These are phyloP conservation scores for Gymnopilus dilepis DNA, from an alignment of 768 basidiomycete genomes.

Conservation along the genomic window DNA sequence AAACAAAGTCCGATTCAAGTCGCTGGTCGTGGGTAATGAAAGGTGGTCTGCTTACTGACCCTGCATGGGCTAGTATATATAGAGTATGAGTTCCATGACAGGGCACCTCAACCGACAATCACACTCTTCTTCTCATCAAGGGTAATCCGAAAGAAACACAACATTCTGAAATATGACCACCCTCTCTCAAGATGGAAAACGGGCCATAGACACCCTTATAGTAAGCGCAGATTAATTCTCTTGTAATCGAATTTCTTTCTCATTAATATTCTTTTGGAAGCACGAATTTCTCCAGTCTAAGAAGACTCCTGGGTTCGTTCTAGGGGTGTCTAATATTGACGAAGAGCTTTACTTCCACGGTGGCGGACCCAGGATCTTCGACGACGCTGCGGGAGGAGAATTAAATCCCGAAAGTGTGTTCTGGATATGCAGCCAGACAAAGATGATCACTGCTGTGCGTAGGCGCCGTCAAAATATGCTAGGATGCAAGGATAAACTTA, in stretches of 20 bases:
- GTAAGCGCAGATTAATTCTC: not conserved
- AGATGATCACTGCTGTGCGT: conserved; percentile 24
- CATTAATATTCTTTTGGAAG: no score
- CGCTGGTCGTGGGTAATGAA: no score
- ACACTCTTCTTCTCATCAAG: no score
- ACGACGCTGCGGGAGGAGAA: conserved; percentile 31
- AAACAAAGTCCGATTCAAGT: no score
- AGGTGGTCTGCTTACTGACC: no score
- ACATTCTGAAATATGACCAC: conserved; percentile 14
- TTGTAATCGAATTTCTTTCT: no score
- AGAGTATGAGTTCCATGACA: no score
- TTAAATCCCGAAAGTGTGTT: conserved; percentile 38
- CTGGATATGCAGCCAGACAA: conserved; percentile 47
- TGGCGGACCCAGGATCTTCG: conserved; percentile 29
- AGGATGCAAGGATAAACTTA: not conserved
- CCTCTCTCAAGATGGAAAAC: conserved; percentile 18
- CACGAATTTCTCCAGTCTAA: conserved; percentile 12
- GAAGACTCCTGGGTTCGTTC: conserved; percentile 27
- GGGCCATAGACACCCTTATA: conserved; percentile 21
- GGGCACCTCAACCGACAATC: no score
- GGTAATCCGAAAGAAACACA: no score
- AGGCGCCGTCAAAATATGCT: not conserved
- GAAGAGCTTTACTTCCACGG: conserved; percentile 36
- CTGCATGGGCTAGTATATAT: no score
- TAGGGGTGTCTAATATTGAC: conserved; percentile 31